phyloP scores from a whole-genome alignment of 2,329 filamentous ascomycete genomes.

The Volutella citrinella region DNA sequence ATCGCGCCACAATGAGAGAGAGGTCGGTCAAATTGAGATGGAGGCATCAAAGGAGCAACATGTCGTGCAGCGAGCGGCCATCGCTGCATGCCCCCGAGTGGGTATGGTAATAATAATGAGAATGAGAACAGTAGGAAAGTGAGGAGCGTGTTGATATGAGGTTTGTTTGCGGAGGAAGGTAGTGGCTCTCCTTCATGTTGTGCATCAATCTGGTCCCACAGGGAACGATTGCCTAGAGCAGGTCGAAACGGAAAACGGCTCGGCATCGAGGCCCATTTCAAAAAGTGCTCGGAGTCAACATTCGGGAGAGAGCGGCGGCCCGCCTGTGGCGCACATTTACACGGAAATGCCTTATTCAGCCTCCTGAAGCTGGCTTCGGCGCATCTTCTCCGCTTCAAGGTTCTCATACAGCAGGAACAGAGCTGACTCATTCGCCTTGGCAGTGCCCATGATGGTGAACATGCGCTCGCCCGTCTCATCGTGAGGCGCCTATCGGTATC shows the following conservation, averaged over 20 bases:
- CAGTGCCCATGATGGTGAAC: constrained; percentile 98
- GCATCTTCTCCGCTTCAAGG: constrained; percentile 98
- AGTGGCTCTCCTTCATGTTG: constrained; percentile 40
- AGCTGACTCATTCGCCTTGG: constrained; percentile 90
- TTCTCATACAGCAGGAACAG: constrained; percentile 98
- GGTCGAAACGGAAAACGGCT: no score
- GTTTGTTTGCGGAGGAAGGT: constrained; percentile 17
- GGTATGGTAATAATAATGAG: constrained; percentile 18
- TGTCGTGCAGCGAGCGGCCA: constrained; percentile 5
- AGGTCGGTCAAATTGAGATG: constrained; percentile 13
- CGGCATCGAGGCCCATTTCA: no score
- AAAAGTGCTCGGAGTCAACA: no score
- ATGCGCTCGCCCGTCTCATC: constrained; percentile 98
- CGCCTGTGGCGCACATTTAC: no score
- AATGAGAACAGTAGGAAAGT: constrained; percentile 25
- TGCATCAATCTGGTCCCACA: no score
- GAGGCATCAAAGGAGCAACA: constrained; percentile 11
- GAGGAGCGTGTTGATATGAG: constrained; percentile 20
- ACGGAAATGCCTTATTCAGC: constrained; percentile 54
- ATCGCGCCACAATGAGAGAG: constrained; percentile 17
- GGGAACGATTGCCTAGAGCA: no score
- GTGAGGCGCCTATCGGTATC: constrained; percentile 66
- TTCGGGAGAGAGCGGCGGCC: no score
- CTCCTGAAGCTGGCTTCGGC: constrained; percentile 74
- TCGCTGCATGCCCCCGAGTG: constrained; percentile 7